Base-by-base conservation (phyloP, 352 stramenopile genomes). In the Blastocystis sp. region DNA sequence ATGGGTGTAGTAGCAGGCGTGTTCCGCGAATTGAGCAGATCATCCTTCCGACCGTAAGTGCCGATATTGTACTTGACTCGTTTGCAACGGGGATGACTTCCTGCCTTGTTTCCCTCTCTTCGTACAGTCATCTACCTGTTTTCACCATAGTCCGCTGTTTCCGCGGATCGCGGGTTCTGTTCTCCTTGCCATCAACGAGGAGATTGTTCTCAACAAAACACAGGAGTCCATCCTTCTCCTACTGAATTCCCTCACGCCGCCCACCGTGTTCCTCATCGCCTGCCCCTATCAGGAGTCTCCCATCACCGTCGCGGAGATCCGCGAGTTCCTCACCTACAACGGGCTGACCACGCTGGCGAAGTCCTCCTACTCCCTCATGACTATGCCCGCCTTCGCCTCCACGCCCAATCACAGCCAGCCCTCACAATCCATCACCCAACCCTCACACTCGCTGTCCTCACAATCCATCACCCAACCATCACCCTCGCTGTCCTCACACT, bases 141-240 rank as follows among this genome's bases (percentile, higher is more conserved):
- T 59, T 10, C 60, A 24, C n/a, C 21, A 6, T 57, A 77, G 66
- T 61, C 17, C 43, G 7, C n/a, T 28, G 34, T 77, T 57, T 54
- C 60, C 66, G 54, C n/a, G 38, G 14, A 19, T 77, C 45, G 2
- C 38, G 21, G 66, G 66, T 6, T 77, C 66, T 48, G 66, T 59
- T n/a, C 24, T 77, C 19, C 45, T 77, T 24, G 66, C 66, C 3
- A 60, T 77, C 10, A 77, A 77, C 52, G 42, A 77, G 9, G 66
- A 77, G 24, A 21, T 77, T 77, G 66, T 77, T 54, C 19, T 77
- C 17, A 77, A 77, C 52, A 77, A 77, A 42, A 77, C 66, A 6
- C 6, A 54, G 2, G 66, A 77, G 9, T 77, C 66, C 14, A 77
- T 77, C 45, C 38, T 77, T 4, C 42, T 60, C 45, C 66, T 77